phyloP scores from a whole-genome alignment of 306 rosid genomes.

The Medicago lupulina region DNA sequence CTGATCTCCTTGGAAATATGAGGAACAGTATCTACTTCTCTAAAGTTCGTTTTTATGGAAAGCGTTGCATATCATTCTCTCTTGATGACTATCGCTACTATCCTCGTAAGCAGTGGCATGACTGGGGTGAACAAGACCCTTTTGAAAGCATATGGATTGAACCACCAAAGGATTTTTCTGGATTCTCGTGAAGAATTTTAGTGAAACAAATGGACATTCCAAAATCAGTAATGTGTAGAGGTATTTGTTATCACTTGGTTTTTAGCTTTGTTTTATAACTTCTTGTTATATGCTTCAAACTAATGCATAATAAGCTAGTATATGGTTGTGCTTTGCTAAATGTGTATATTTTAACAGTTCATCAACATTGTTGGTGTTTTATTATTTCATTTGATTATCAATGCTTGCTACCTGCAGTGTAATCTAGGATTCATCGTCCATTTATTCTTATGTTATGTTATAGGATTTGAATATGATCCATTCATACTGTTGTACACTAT shows the following conservation, averaged over 20 bases:
- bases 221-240: conserved; percentile 31
- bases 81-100: conserved; percentile 68
- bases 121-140: conserved; percentile 91
- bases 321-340: conserved; percentile 17
- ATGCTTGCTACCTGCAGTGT: conserved; percentile 10
- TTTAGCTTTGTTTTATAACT: conserved; percentile 13
- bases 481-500: background rate
- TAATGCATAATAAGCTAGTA: conserved; percentile 32
- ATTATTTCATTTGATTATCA: conserved; percentile 22
- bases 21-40: conserved; percentile 81
- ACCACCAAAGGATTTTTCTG: conserved; percentile 68
- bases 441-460: conserved; percentile 26
- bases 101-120: conserved; percentile 86
- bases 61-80: conserved; percentile 80
- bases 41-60: conserved; percentile 84
- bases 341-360: conserved; percentile 24
- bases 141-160: conserved; percentile 85
- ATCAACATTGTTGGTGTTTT: conserved; percentile 14
- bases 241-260: conserved; percentile 36
- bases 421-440: conserved; percentile 9
- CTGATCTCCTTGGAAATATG: conserved; percentile 69
- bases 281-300: conserved; percentile 33
- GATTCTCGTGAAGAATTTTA: conserved; percentile 56
- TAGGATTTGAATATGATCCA: conserved; percentile 30
- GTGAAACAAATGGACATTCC: conserved; percentile 44